Percentiles rank a stretch among this genome's conserved stretches.
These are phyloP conservation scores for Calamus simplicifolius DNA, from an alignment of 176 grass and related monocot genomes.

Conservation along the genomic window DNA sequence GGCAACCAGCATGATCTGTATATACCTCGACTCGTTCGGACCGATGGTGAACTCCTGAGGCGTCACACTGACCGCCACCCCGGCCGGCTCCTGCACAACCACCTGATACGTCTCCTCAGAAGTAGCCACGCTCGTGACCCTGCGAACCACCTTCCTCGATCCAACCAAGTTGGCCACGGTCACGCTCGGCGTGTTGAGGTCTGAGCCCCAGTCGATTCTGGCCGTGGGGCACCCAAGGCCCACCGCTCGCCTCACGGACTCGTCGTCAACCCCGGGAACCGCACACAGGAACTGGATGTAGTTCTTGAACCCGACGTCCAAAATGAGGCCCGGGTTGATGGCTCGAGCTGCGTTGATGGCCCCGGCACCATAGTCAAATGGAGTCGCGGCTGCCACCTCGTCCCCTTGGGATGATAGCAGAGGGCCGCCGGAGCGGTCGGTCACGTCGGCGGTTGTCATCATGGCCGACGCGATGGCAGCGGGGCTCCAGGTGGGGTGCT, in stretches of 20 bases:
- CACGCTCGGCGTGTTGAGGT: slow-evolving; percentile 70
- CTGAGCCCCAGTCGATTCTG: slow-evolving; percentile 40
- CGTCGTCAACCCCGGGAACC: slow-evolving; percentile 53
- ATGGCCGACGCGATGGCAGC: slow-evolving; percentile 63
- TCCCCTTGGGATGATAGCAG: slow-evolving; percentile 30
- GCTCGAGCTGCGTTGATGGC: slow-evolving; percentile 54
- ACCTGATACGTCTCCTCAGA: slow-evolving; percentile 52
- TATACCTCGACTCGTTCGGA: slow-evolving; percentile 25
- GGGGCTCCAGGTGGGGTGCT: slow-evolving; percentile 64
- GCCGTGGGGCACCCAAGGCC: slow-evolving; percentile 38
- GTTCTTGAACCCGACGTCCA: slow-evolving; percentile 41
- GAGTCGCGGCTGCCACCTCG: slow-evolving; percentile 23
- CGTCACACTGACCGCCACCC: slow-evolving; percentile 45
- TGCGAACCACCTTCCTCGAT: slow-evolving; percentile 45
- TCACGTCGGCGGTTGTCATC: slow-evolving; percentile 60
- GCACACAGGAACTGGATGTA: slow-evolving; percentile 71
- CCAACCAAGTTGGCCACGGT: slow-evolving; percentile 64
- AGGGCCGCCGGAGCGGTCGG: slow-evolving; percentile 25
- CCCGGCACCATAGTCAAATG: slow-evolving; percentile 70
- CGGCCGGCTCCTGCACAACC: slow-evolving; percentile 44
- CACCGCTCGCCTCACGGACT: slow-evolving; percentile 35
- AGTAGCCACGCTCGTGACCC: slow-evolving; percentile 40
- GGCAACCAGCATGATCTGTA: slow-evolving; percentile 52
- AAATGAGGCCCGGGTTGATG: slow-evolving; percentile 53
- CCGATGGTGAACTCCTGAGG: slow-evolving; percentile 43